phyloP scores from a whole-genome alignment of 2,329 filamentous ascomycete species.

The Fusarium chlamydosporum region DNA sequence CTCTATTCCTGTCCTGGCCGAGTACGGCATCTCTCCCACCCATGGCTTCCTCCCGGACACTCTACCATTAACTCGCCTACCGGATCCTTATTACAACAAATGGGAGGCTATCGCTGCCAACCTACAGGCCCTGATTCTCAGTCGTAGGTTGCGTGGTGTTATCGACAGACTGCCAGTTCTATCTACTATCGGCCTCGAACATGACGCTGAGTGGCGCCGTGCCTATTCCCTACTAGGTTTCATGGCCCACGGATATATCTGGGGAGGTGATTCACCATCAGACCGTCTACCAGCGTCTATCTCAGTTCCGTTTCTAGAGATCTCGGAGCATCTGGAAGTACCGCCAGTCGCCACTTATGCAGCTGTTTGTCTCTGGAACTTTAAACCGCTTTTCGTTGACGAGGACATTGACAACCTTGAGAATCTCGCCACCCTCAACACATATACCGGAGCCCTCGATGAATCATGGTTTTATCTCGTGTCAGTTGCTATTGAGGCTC shows the following conservation, averaged over 20 bases:
- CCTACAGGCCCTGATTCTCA: slow-evolving; percentile 87
- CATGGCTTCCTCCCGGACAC: slow-evolving; percentile 91
- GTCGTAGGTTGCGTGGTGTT: slow-evolving; percentile 82
- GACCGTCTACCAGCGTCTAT: slow-evolving; percentile 85
- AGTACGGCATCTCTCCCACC: slow-evolving; percentile 83
- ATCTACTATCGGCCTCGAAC: slow-evolving; percentile 83
- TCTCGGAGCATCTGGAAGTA: slow-evolving; percentile 84
- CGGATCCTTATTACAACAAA: slow-evolving; percentile 92
- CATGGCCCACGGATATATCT: slow-evolving; percentile 95
- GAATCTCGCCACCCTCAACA: slow-evolving; percentile 88
- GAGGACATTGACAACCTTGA: slow-evolving; percentile 86
- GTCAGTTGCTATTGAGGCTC: slow-evolving; percentile 94
- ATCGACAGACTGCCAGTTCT: slow-evolving; percentile 87
- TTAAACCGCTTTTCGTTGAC: slow-evolving; percentile 88
- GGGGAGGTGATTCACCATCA: slow-evolving; percentile 87
- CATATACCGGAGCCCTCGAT: slow-evolving; percentile 93
- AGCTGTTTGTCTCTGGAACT: slow-evolving; percentile 95
- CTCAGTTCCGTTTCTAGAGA: slow-evolving; percentile 83
- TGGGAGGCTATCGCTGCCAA: slow-evolving; percentile 93
- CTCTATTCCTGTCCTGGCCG: slow-evolving; percentile 73
- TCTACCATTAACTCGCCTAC: slow-evolving; percentile 82
- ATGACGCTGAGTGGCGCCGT: slow-evolving; percentile 91
- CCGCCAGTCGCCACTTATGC: slow-evolving; percentile 96
- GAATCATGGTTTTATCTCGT: slow-evolving; percentile 99
- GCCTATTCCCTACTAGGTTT: slow-evolving; percentile 93